phyloP scores from a whole-genome alignment of 2,329 filamentous ascomycete genomes.

The Clonostachys rhizophaga region DNA sequence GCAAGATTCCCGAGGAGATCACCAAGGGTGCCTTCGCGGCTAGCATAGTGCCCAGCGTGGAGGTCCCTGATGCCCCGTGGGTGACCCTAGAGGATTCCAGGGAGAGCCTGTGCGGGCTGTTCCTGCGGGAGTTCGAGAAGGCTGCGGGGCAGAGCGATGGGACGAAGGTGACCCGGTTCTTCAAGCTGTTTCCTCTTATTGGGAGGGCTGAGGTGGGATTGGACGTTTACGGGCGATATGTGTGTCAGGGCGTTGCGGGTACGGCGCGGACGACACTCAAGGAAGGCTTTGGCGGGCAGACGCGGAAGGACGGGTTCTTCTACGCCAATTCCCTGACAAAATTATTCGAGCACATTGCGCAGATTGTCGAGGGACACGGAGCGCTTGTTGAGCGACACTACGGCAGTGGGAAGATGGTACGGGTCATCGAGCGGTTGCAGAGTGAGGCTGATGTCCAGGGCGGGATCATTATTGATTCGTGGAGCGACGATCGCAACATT shows the following conservation, averaged over 20 bases:
- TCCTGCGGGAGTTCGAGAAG: constrained; percentile 91
- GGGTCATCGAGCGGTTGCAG: constrained; percentile 88
- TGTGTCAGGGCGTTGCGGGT: constrained; percentile 89
- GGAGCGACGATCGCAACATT: constrained; percentile 83
- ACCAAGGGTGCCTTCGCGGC: constrained; percentile 82
- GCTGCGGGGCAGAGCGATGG: constrained; percentile 85
- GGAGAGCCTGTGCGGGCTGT: constrained; percentile 84
- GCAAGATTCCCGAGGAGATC: constrained; percentile 75
- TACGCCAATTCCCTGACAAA: constrained; percentile 88
- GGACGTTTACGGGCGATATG: constrained; percentile 93
- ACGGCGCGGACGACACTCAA: constrained; percentile 78
- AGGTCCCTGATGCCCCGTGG: constrained; percentile 87
- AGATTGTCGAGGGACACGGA: constrained; percentile 91
- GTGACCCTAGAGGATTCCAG: constrained; percentile 83
- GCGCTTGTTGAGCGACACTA: constrained; percentile 92
- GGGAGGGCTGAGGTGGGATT: constrained; percentile 82
- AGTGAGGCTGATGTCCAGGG: constrained; percentile 95
- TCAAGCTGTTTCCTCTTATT: constrained; percentile 95
- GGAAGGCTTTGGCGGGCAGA: constrained; percentile 47
- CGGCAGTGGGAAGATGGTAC: constrained; percentile 86
- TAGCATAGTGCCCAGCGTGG: constrained; percentile 88
- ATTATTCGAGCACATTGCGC: constrained; percentile 94
- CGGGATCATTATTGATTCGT: constrained; percentile 91
- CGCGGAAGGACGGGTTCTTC: constrained; percentile 72
- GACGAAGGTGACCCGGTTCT: constrained; percentile 88